Conservation (phyloP, 2,329 filamentous ascomycete species). For the Pseudogymnoascus sp. region DNA sequence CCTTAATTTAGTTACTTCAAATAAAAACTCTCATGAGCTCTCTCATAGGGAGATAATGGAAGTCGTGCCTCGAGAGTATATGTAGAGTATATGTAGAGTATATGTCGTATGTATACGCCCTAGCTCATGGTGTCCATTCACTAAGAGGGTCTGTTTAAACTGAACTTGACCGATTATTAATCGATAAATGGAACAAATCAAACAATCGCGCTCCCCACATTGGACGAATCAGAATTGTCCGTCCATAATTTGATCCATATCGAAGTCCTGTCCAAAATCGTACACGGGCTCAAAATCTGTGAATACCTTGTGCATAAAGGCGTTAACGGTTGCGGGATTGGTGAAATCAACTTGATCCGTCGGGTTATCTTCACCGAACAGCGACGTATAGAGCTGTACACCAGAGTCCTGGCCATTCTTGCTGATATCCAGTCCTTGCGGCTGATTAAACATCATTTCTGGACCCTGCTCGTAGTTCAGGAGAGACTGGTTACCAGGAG, state of each 20-base stretch:
- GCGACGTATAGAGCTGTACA: slow-evolving; percentile 4
- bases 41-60: background rate
- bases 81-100: background rate
- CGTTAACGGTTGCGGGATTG: slow-evolving; percentile 9
- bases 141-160: no score
- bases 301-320: slow-evolving; percentile 15
- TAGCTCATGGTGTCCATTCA: no score
- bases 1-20: background rate
- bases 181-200: background rate
- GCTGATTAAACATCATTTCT: background rate
- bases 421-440: background rate
- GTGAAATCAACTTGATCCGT: slow-evolving; percentile 11
- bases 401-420: background rate
- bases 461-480: background rate
- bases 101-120: no score
- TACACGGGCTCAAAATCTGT: slow-evolving; percentile 11
- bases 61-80: background rate
- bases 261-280: slow-evolving; percentile 14
- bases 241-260: slow-evolving; percentile 10
- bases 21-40: background rate
- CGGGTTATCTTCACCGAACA: slow-evolving; percentile 4
- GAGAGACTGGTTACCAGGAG: background rate
- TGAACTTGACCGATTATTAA: no score
- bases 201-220: background rate
- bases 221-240: background rate